Percentiles rank a stretch among this genome's conserved stretches.
Evolutionary conservation across 2,329 filamentous ascomycete genomes (phyloP).

Genomic region (Zarea fungicola): DNA sequence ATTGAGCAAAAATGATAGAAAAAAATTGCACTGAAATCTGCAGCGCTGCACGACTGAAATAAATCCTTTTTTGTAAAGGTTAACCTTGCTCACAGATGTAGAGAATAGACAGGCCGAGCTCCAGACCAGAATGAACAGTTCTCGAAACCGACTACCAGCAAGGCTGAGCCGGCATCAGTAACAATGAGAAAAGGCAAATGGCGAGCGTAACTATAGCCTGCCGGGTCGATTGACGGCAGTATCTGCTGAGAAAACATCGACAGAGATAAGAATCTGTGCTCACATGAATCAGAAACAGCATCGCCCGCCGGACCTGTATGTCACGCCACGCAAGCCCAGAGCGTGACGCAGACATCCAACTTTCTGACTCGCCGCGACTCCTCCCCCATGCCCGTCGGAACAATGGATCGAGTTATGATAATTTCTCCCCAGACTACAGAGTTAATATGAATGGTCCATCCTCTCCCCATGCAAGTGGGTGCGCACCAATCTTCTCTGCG

Average conservation of each 20-base stretch:
- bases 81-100: no score
- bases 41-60: no score
- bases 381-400: conserved; percentile 39
- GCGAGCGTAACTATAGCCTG: conserved; percentile 25
- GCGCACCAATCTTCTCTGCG: conserved; percentile 24
- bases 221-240: conserved; percentile 6
- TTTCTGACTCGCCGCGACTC: conserved; percentile 34
- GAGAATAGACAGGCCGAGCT: conserved; percentile 10
- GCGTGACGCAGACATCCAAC: conserved; percentile 38
- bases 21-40: background rate
- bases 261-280: no score
- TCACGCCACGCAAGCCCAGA: conserved; percentile 41
- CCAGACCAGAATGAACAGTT: conserved; percentile 32
- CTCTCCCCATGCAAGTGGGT: no score
- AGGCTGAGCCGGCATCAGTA: conserved; percentile 22
- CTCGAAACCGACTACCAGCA: conserved; percentile 44
- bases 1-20: conserved; percentile 28
- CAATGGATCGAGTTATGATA: conserved; percentile 41
- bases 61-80: background rate
- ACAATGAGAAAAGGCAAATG: conserved; percentile 18
- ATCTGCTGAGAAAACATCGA: no score
- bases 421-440: conserved; percentile 29
- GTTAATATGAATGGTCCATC: background rate
- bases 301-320: no score
- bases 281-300: no score